Percentiles rank a stretch among this genome's conserved stretches.
Conservation (phyloP, 192 early-diverging fungal genomes). For the Backusella psychrophila region DNA sequence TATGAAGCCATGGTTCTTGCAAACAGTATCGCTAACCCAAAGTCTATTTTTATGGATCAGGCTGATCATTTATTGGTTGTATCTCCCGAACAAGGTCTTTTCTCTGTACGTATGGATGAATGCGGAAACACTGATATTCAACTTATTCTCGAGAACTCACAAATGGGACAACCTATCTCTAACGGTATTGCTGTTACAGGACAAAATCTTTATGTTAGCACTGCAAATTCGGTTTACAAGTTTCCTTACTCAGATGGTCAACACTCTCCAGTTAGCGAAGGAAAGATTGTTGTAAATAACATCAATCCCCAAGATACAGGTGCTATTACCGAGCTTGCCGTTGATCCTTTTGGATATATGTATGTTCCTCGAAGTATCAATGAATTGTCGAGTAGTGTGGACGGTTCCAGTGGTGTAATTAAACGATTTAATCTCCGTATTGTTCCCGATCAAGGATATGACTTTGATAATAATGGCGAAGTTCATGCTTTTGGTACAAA, state of each 20-base stretch:
- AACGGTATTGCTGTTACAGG: conserved; percentile 20
- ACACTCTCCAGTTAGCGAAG: conserved; percentile 16
- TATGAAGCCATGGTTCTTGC: conserved; percentile 27
- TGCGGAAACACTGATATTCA: conserved; percentile 26
- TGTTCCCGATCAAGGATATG: conserved; percentile 21
- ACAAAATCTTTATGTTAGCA: conserved; percentile 25
- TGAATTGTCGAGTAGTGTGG: neutral
- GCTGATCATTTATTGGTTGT: conserved; percentile 28
- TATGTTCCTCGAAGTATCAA: conserved; percentile 19
- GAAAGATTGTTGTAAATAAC: conserved; percentile 13
- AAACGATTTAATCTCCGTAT: conserved; percentile 25
- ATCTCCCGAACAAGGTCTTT: conserved; percentile 14
- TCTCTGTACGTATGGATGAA: conserved; percentile 29
- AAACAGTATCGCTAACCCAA: conserved; percentile 21
- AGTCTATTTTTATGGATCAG: conserved; percentile 21
- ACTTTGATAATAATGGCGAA: conserved; percentile 26
- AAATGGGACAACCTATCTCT: neutral
- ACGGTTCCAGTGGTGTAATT: conserved; percentile 12
- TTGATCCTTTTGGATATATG: conserved; percentile 28
- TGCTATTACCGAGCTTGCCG: conserved; percentile 15
- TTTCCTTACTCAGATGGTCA: conserved; percentile 32
- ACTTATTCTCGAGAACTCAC: neutral
- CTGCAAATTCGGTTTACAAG: conserved; percentile 19
- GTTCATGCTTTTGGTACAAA: conserved; percentile 26
- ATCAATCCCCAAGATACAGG: conserved; percentile 10